Base-by-base conservation (phyloP, 2,329 filamentous ascomycete species). In the Coleophoma crateriformis region DNA sequence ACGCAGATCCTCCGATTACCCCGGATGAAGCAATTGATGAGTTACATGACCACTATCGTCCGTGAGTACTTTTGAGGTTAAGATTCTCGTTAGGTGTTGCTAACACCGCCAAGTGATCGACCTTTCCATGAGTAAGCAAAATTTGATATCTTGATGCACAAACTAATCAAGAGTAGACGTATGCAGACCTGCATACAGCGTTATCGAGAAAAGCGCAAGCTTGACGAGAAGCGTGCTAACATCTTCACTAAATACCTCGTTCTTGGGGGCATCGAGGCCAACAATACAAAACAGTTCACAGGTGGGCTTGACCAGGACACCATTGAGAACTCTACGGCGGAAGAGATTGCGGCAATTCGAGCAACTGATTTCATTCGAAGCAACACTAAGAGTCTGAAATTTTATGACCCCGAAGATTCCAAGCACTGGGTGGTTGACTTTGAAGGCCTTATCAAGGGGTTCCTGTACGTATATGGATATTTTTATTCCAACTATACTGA, bases 171-270 rank as follows among this genome's bases (percentile, higher is more conserved):
- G 14, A 17, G 10, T 35, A 63, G 86, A 49, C 89, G 94, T 43
- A 89, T 97, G 38, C 85, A 96, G 62, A 79, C 84, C 22, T 94
- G 89, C 43, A 87, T 97, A 48, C 84, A 90, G 57, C 85, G 90
- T 13, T 99, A 85, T 69, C 82, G 87, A 54, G 76, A 80, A 34
- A 87, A 84, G 43, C 86, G 91, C 33, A 90, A 88, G 56, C 78
- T 96, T 51, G 79, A 87, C 51, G 67, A 73, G 12, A 73, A 81
- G 4, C 82, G 82, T 20, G 67, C 73, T 4, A 72, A 77, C 15
- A 71, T 90, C 33, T 94, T 99, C 68, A 77, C 81, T 61, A 88
- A 87, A 55, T 96, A 94, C 62, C 79, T 97, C 50, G 77, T 81
- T 34, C 85, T 92, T 41, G 94, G 94, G 3, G 92, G 94, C 4